Percentiles rank a stretch among this genome's conserved stretches.
phyloP scores from a whole-genome alignment of 148 eudicot genomes.

The Salicornia ramosissima region DNA sequence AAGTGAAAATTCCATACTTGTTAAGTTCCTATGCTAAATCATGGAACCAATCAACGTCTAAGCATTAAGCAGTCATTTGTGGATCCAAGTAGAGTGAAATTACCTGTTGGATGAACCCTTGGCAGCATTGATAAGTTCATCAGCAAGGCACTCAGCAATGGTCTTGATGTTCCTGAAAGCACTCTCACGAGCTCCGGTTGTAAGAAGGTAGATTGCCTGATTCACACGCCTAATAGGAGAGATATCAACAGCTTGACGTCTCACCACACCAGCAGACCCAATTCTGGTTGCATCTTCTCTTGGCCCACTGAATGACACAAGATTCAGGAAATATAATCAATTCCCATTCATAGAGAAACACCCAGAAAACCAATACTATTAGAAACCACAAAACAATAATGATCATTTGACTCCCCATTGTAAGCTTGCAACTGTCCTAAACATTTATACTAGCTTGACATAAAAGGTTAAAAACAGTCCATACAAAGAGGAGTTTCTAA shows the following conservation, averaged over 20 bases:
- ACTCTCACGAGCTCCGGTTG: constrained; percentile 37
- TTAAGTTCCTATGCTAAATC: too few relatives aligned
- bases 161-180: constrained; percentile 40
- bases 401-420: too few relatives aligned
- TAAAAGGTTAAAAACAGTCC: too few relatives aligned
- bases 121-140: constrained; percentile 36
- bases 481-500: too few relatives aligned
- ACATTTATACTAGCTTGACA: too few relatives aligned
- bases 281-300: constrained; percentile 39
- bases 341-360: neutral
- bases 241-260: constrained; percentile 41
- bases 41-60: too few relatives aligned
- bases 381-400: too few relatives aligned
- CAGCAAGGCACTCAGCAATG: constrained; percentile 36
- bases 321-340: neutral
- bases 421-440: too few relatives aligned
- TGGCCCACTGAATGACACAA: constrained; percentile 23
- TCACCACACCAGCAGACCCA: constrained; percentile 40
- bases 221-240: constrained; percentile 36
- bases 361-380: neutral
- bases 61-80: too few relatives aligned
- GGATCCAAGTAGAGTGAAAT: neutral
- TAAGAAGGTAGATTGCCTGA: constrained; percentile 33
- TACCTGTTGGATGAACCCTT: constrained; percentile 40
- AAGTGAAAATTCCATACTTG: too few relatives aligned